phyloP scores from a whole-genome alignment of 257 asterid genomes.

The Solanum arcanum region DNA sequence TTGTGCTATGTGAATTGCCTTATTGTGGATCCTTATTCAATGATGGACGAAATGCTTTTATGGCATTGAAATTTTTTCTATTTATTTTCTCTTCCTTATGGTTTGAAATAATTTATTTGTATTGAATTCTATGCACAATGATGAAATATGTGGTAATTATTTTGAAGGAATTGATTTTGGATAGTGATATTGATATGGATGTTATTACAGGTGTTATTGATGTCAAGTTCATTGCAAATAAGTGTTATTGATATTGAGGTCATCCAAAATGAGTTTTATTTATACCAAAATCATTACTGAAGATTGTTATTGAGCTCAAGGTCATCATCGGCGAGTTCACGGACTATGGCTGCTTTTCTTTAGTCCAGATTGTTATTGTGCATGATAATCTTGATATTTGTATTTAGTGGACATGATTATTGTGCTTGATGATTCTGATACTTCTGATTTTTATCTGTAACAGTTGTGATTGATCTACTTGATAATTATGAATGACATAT shows the following conservation, averaged over 20 bases:
- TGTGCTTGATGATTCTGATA: neutral
- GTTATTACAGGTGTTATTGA: neutral
- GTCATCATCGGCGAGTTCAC: neutral
- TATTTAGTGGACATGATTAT: neutral
- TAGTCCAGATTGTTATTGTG: neutral
- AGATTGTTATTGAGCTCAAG: neutral
- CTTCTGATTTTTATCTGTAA: no score
- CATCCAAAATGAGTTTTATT: neutral
- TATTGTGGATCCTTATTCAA: no score
- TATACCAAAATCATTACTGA: no score
- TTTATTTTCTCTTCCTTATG: no score
- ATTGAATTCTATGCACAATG: no score
- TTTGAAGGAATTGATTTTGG: no score
- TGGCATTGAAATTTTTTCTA: no score
- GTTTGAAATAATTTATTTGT: no score
- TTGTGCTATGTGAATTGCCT: no score
- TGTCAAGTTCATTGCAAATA: neutral
- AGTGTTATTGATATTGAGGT: neutral
- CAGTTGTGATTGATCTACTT: neutral
- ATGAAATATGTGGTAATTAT: no score
- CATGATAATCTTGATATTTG: neutral
- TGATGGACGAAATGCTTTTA: no score
- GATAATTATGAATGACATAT: neutral
- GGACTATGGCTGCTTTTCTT: neutral
- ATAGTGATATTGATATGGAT: no score